Base-by-base conservation (phyloP, 306 rosid species). In the Cicer pinnatifidum region DNA sequence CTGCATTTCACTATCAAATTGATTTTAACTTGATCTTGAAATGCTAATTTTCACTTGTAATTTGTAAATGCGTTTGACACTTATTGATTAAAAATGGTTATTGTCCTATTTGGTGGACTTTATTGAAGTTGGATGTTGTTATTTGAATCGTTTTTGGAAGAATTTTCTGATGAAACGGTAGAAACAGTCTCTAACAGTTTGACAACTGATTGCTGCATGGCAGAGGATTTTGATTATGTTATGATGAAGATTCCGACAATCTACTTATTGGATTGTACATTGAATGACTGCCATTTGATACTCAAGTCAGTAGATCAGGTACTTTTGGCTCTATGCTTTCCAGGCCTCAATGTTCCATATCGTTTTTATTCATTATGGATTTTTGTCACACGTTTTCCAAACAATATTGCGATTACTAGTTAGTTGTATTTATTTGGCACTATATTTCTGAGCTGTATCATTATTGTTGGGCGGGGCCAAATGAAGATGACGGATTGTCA, bases 191-290 rank as follows among this genome's bases (percentile, higher is more conserved):
- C 72, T 78, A 47, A 54, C 11, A 35, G 52, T 75, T 71, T 80
- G 67, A 78, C 64, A 11, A 47, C 53, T 60, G 85, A 69, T 66
- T 37, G 9, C 77, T 65, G 61, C 81, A 60, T 89, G 69, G 82
- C 93, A 89, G 97, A 85, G 64, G 75, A 43, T 68, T 74, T 69
- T 83, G 79, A 81, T 58, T 44, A 78, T 66, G 70, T 69, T 75
- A 45, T 6, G 19, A 78, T 74, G 80, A 88, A 86, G 81, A 84
- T 94, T 82, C 97, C 98, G 6, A 48, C 69, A 61, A 78, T 94
- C 82, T 91, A 94, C 88, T 81, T 88, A 67, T 78, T 94, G 87
- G 98, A 94, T 60, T 94, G 98, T 85, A 91, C 96, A 40, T 66
- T 82, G 81, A 94, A 94, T 44, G 97, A 91, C 76, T 94, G 98